Evolutionary conservation across 2,329 filamentous ascomycete genomes (phyloP).

Genomic region (Botrytis pseudocinerea): DNA sequence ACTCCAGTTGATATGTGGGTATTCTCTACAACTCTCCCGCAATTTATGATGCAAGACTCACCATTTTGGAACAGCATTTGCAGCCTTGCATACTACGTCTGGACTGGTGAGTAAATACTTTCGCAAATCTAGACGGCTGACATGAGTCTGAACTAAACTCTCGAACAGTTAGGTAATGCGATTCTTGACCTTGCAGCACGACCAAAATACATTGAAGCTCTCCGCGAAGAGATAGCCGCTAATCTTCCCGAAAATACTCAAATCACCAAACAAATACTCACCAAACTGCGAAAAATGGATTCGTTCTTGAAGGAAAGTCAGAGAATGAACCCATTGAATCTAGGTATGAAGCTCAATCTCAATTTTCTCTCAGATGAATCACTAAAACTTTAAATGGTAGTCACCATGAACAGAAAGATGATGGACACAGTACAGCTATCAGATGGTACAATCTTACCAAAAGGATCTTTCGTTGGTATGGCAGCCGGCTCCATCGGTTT

Average conservation of each 20-base stretch:
- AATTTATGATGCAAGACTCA: not conserved
- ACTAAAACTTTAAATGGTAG: not conserved
- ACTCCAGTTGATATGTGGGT: not conserved
- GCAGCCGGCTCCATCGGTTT: constrained; percentile 15
- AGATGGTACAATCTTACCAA: constrained; percentile 40
- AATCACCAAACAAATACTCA: constrained; percentile 33
- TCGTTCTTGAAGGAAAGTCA: constrained; percentile 45
- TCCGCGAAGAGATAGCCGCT: constrained; percentile 28
- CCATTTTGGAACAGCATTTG: not conserved
- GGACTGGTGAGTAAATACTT: not conserved
- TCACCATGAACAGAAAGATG: constrained; percentile 28
- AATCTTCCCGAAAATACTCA: constrained; percentile 43
- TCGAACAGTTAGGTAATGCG: constrained; percentile 8
- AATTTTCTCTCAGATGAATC: not conserved
- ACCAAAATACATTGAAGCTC: constrained; percentile 46
- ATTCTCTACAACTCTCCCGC: not conserved
- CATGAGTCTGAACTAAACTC: not conserved
- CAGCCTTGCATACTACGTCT: constrained; percentile 6
- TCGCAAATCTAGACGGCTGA: not conserved
- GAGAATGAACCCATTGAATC: constrained; percentile 41
- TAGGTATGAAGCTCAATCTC: constrained; percentile 32
- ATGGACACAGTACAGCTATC: constrained; percentile 37
- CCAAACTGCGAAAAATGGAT: constrained; percentile 41
- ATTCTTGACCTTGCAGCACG: constrained; percentile 53
- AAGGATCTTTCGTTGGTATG: constrained; percentile 36